Evolutionary conservation across 2,329 filamentous ascomycete species (phyloP), one percentile per base, ranked within the genome.

Genomic region (Hypoxylon sp.): DNA sequence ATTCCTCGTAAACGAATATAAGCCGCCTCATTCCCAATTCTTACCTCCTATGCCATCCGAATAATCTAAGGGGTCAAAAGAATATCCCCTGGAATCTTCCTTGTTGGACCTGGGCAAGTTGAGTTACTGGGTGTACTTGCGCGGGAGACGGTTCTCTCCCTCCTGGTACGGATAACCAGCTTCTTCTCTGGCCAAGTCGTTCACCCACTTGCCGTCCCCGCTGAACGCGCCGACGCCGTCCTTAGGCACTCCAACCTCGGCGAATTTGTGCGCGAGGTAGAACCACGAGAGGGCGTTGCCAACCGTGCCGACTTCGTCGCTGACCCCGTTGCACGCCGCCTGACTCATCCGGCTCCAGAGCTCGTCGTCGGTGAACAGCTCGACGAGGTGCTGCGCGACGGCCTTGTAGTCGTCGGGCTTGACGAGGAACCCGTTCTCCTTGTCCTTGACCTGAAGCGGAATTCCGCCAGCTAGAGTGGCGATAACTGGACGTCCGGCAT

Each of bases 301-400:
- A 1, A 92, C 89, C 0, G 91, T 95, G 59, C 88, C 85, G 1
- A 94, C 89, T 71, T 95, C 91, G 69, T 95, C 91, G 58, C 87
- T 91, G 11, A 95, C 89, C 58, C 89, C 85, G 0, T 73, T 78
- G 31, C 76, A 77, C 0, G 90, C 90, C 62, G 83, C 88, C 6
- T 80, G 64, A 65, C 83, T 85, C 87, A 92, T 91, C 55, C 78
- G 79, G 47, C 82, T 73, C 72, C 91, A 90, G 17, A 91, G 78
- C 15, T 83, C 80, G 2, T 83, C 70, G 64, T 93, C 80, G 0
- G 81, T 87, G 74, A 88, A 91, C 2, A 94, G 79, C 1, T 87
- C 74, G 61, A 87, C 77, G 24, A 93, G 77, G 65, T 91, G 82
- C 41, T 79, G 75, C 0, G 90, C 91, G 11, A 93, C 89, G 0